These are phyloP conservation scores for Sugiyamaella grinbergsii DNA, from an alignment of 1,139 yeast species.

Conservation along the genomic window DNA sequence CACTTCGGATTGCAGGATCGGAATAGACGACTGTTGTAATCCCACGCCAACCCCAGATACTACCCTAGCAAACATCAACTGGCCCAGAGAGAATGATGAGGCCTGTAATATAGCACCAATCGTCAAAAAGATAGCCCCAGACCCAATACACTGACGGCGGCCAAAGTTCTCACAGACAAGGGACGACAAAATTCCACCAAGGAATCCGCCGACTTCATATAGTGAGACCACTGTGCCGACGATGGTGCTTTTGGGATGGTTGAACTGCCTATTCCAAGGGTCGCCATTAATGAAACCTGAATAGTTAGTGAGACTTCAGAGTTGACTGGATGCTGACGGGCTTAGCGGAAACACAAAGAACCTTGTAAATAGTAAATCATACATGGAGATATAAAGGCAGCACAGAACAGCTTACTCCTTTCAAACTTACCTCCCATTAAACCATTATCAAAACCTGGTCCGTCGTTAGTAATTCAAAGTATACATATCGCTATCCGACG, in stretches of 20 bases:
- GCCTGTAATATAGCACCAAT: slow-evolving; percentile 84
- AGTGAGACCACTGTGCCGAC: slow-evolving; percentile 48
- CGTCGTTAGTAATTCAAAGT: not conserved
- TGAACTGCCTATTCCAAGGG: slow-evolving; percentile 23
- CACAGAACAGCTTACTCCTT: too few relatives aligned
- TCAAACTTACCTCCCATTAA: slow-evolving; percentile 27
- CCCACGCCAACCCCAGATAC: slow-evolving; percentile 64
- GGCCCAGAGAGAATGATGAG: slow-evolving; percentile 50
- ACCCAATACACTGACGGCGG: slow-evolving; percentile 60
- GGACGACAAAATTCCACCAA: slow-evolving; percentile 41
- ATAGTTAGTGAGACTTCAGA: slow-evolving; percentile 8
- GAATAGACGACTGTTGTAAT: slow-evolving; percentile 60
- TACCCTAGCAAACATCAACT: slow-evolving; percentile 52
- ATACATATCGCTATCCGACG: not conserved
- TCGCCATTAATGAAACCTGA: slow-evolving; percentile 23
- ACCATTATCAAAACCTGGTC: slow-evolving; percentile 25
- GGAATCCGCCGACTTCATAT: slow-evolving; percentile 81
- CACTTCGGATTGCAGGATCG: slow-evolving; percentile 73
- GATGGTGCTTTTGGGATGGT: slow-evolving; percentile 28
- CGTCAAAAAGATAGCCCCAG: slow-evolving; percentile 60
- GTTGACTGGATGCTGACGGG: too few relatives aligned
- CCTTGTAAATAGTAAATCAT: too few relatives aligned
- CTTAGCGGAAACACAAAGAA: too few relatives aligned
- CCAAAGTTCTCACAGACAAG: slow-evolving; percentile 69
- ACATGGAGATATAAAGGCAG: not conserved